Evolutionary conservation across 768 basidiomycete species (phyloP).

Genomic region (Trametes meyenii): DNA sequence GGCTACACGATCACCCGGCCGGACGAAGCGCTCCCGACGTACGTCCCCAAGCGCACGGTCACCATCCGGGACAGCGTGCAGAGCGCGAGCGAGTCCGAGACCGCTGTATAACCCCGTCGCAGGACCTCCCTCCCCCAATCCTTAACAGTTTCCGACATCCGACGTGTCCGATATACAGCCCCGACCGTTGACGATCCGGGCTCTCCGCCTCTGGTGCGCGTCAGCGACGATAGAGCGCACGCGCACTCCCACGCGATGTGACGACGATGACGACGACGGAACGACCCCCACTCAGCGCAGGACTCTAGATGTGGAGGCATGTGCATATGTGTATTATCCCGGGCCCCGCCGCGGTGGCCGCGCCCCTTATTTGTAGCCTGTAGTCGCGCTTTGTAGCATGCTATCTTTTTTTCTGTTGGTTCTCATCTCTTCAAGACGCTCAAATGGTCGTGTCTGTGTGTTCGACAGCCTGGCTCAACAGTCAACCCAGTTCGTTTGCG

Average conservation of each 20-base stretch:
- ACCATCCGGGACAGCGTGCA: slow-evolving; percentile 26
- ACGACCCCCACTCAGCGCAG: neutral
- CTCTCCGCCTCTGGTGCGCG: neutral
- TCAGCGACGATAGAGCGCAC: neutral
- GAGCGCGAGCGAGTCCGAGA: slow-evolving; percentile 18
- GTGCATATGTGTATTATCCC: slow-evolving; percentile 11
- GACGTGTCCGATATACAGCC: neutral
- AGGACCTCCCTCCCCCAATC: neutral
- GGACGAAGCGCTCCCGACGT: slow-evolving; percentile 55
- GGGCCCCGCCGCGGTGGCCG: neutral
- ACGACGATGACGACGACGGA: slow-evolving; percentile 3
- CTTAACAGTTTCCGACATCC: neutral
- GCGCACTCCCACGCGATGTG: neutral
- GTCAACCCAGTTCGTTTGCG: too few relatives aligned
- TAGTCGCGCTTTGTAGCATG: slow-evolving; percentile 20
- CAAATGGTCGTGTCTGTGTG: too few relatives aligned
- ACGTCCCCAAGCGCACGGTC: slow-evolving; percentile 38
- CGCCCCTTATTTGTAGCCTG: slow-evolving; percentile 16
- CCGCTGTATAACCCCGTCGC: slow-evolving; percentile 9
- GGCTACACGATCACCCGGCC: slow-evolving; percentile 62
- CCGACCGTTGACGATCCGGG: neutral
- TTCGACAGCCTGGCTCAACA: too few relatives aligned
- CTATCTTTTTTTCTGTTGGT: neutral
- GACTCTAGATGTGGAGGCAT: slow-evolving; percentile 7
- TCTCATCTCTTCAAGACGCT: too few relatives aligned